Base-by-base conservation (phyloP, 345 rosid species). In the Gossypium bickii region DNA sequence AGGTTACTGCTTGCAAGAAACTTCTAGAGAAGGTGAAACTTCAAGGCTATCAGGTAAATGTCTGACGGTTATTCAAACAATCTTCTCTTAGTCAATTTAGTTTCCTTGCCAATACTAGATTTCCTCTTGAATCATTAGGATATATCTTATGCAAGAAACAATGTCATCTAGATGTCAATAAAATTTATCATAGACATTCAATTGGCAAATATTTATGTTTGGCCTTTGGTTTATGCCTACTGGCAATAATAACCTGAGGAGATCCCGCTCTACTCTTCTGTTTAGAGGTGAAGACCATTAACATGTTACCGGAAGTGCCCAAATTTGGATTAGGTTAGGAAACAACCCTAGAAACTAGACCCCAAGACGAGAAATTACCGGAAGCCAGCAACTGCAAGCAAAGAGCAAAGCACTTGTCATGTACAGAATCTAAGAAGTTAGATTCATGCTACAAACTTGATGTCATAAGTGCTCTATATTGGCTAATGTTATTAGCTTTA, bases 41-140 rank as follows among this genome's bases (percentile, higher is more conserved):
- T 73, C 77, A 87, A 77, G 98, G 98, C 48, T 95, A 87, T 87
- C 98, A 93, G 94, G 99, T 93, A 82, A 80, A 41, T 63, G 64
- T 67, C 63, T 66, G 70, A 49, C 60, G 71, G 72, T 58, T 16
- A 73, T 74, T 63, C 49, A 51, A 75, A 70, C 25, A 44, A 34
- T 68, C 41, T 60, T 63, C 52, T 9, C 7, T 47, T 56, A 29
- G 17, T 72, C 25, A 10, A 52, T 52, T 52, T 47, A 69, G 60
- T 52, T 70, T 16, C 25, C 45, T 69, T 52, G 73, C 27, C 47
- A 17, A 18, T 52, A n/a, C 17, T 70, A 52, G 27, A 58, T 73
- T 62, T 73, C 45, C 68, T 60, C 24, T 24, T 11, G 44, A 49
- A 73, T 47, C 55, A 10, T 61, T 61, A 24, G 11, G 73, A 53